Percentiles rank a stretch among this genome's conserved stretches.
Evolutionary conservation across 805 yeast species (phyloP).

Genomic region (Peterozyma xylosa): DNA sequence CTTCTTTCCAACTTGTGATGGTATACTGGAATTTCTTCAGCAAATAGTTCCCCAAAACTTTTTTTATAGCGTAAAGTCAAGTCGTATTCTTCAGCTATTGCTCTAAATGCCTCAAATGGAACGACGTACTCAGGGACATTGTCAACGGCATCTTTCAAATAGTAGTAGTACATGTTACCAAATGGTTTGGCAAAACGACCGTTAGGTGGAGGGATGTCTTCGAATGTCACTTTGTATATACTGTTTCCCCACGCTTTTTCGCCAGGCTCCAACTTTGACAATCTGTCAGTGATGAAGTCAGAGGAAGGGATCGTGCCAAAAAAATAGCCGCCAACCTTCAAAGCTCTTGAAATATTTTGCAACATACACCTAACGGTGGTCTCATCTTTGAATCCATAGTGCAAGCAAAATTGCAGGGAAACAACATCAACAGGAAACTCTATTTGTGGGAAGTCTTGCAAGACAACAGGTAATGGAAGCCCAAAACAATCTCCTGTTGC

Average conservation of each 20-base stretch:
- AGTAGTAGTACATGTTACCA: constrained; percentile 81
- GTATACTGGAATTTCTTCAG: constrained; percentile 67
- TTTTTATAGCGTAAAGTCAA: constrained; percentile 63
- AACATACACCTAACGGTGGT: constrained; percentile 67
- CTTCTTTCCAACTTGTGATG: constrained; percentile 49
- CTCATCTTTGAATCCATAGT: constrained; percentile 89
- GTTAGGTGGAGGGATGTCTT: constrained; percentile 66
- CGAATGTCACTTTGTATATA: constrained; percentile 75
- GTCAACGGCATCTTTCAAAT: constrained; percentile 86
- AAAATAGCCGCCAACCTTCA: constrained; percentile 78
- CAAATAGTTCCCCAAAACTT: constrained; percentile 77
- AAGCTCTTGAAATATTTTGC: constrained; percentile 65
- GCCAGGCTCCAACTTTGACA: constrained; percentile 43
- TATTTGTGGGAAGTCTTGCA: constrained; percentile 62
- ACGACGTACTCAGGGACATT: constrained; percentile 96
- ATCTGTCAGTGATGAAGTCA: constrained; percentile 67
- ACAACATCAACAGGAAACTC: constrained; percentile 82
- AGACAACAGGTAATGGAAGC: constrained; percentile 55
- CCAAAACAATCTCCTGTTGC: constrained; percentile 92
- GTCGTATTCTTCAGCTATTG: constrained; percentile 78
- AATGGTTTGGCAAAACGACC: constrained; percentile 68
- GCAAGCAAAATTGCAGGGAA: constrained; percentile 87
- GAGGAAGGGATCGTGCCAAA: constrained; percentile 94
- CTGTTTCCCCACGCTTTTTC: constrained; percentile 77
- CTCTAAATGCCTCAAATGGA: constrained; percentile 82